Evolutionary conservation across 192 early-diverging fungal genomes (phyloP).

Genomic region (Podila minutissima): DNA sequence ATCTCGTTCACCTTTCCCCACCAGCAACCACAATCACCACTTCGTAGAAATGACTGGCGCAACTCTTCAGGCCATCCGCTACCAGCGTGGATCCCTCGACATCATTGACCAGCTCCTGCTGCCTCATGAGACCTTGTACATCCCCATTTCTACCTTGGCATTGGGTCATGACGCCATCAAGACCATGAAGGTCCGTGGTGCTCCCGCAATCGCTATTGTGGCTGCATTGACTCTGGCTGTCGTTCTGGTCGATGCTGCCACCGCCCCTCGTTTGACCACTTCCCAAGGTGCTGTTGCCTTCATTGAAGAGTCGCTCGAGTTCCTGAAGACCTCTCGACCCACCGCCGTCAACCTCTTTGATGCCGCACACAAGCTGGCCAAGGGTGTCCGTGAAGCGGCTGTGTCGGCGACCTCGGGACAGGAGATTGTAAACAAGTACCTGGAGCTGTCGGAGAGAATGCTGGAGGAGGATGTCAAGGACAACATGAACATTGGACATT

Average conservation of each 20-base stretch:
- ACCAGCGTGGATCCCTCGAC: conserved; percentile 63
- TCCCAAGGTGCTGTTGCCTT: conserved; percentile 55
- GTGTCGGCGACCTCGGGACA: conserved; percentile 28
- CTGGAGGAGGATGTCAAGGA: conserved; percentile 86
- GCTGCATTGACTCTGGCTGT: conserved; percentile 92
- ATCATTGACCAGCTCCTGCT: conserved; percentile 94
- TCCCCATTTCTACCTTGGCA: conserved; percentile 66
- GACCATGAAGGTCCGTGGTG: conserved; percentile 92
- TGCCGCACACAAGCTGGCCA: conserved; percentile 68
- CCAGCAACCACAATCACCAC: neutral
- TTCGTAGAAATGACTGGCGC: conserved; percentile 27
- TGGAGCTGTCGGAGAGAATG: conserved; percentile 84
- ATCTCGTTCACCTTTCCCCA: neutral
- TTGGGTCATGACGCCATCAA: conserved; percentile 90
- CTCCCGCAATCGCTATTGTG: conserved; percentile 98
- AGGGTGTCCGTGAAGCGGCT: conserved; percentile 40
- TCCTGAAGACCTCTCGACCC: conserved; percentile 90
- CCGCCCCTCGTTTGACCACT: conserved; percentile 32
- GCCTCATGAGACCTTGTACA: conserved; percentile 85
- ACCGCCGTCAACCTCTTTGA: conserved; percentile 98
- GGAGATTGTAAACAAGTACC: conserved; percentile 68
- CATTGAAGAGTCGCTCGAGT: conserved; percentile 71
- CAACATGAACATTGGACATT: conserved; percentile 86
- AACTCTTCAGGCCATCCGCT: conserved; percentile 66
- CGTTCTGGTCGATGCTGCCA: conserved; percentile 60